A percentile compares a stretch with the other conserved stretches of the same genome.
Conservation (phyloP, 768 basidiomycete genomes). For the Floccularia luteovirens region DNA sequence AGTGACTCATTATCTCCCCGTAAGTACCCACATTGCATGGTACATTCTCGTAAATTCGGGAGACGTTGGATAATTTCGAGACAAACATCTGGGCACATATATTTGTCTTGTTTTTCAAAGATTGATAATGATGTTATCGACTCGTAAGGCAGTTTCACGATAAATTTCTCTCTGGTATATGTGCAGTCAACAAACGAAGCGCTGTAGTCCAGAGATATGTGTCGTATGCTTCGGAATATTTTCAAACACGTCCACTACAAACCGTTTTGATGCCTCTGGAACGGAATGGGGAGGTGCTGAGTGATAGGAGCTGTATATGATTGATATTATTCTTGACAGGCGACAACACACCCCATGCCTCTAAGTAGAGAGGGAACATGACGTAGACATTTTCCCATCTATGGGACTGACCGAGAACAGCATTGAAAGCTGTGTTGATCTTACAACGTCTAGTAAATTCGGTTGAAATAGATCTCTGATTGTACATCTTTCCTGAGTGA, state of each 20-base stretch:
- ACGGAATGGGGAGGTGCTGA: conserved; percentile 6
- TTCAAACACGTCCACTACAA: conserved; percentile 6
- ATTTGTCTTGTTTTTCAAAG: conserved; percentile 5
- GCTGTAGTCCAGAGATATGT: conserved; percentile 7
- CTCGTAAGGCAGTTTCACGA: conserved; percentile 3
- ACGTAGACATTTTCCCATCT: conserved; percentile 8
- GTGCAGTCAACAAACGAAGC: conserved; percentile 1
- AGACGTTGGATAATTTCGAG: conserved; percentile 1
- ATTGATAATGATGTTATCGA: conserved; percentile 6
- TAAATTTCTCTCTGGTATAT: background rate
- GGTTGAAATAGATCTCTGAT: too few relatives aligned
- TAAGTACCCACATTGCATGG: background rate
- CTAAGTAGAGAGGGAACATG: conserved; percentile 6
- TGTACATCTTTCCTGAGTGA: conserved; percentile 4
- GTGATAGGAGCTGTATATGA: conserved; percentile 4
- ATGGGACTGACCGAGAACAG: conserved; percentile 4
- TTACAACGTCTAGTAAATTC: too few relatives aligned
- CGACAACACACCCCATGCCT: conserved; percentile 6
- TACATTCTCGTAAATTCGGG: conserved; percentile 1
- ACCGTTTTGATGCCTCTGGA: background rate
- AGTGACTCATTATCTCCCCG: too few relatives aligned
- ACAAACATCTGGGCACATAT: conserved; percentile 5
- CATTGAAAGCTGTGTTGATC: conserved; percentile 3
- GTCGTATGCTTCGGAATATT: conserved; percentile 6
- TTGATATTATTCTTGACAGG: conserved; percentile 5